Conservation (phyloP, 1,139 yeast species). For the Yamadazyma membranifaciens region DNA sequence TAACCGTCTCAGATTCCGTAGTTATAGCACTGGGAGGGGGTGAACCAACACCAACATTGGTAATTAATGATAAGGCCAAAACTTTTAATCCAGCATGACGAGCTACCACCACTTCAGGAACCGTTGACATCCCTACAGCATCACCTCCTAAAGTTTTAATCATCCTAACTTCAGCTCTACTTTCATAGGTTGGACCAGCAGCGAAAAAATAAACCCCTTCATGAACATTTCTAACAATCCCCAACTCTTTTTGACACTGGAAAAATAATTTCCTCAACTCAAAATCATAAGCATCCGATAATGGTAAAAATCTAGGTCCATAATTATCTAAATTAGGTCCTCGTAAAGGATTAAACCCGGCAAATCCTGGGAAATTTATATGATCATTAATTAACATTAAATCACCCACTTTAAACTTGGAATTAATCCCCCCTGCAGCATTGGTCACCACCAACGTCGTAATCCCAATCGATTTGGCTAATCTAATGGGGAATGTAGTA, state of each 20-base stretch:
- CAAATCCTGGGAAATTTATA: constrained; percentile 84
- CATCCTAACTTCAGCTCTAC: constrained; percentile 87
- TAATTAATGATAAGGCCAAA: constrained; percentile 80
- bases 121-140: constrained; percentile 97
- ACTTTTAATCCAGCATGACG: constrained; percentile 83
- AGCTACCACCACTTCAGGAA: constrained; percentile 91
- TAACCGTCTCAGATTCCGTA: constrained; percentile 41
- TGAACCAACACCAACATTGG: constrained; percentile 78
- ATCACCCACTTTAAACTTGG: constrained; percentile 73
- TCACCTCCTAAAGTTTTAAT: constrained; percentile 77
- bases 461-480: constrained; percentile 64
- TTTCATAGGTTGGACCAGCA: constrained; percentile 93
- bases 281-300: constrained; percentile 87
- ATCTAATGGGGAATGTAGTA: constrained; percentile 84
- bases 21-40: constrained; percentile 74
- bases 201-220: constrained; percentile 89
- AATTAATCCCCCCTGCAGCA: constrained; percentile 90
- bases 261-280: constrained; percentile 61
- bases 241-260: constrained; percentile 47
- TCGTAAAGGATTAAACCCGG: constrained; percentile 83
- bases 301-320: constrained; percentile 86
- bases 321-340: constrained; percentile 80
- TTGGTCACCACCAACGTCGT: constrained; percentile 74
- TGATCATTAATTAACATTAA: constrained; percentile 89
- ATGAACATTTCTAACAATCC: constrained; percentile 59